Evolutionary conservation across 2,329 filamentous ascomycete species (phyloP).

Genomic region (Sclerotinia nivalis): DNA sequence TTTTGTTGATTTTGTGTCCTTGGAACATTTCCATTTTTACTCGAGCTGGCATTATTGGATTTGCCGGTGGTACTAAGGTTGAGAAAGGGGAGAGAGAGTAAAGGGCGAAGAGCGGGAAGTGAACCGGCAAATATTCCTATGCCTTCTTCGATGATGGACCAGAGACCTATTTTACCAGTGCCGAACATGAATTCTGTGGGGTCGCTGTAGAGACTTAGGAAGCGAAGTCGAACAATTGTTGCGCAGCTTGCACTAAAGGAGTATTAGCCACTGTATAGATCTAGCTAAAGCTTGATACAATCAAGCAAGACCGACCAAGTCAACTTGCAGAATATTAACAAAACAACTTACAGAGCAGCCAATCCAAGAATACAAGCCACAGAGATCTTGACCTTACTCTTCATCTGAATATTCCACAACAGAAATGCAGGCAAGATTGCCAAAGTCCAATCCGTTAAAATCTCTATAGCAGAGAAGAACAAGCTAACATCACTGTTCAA

Average conservation of each 20-base stretch:
- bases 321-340: too few species aligned
- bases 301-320: neutral
- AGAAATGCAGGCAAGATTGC: slow-evolving; percentile 46
- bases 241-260: slow-evolving; percentile 42
- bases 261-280: slow-evolving; percentile 25
- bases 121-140: slow-evolving; percentile 53
- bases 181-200: slow-evolving; percentile 45
- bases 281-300: neutral
- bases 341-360: slow-evolving; percentile 43
- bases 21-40: slow-evolving; percentile 17
- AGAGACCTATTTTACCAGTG: slow-evolving; percentile 47
- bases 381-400: slow-evolving; percentile 43
- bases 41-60: neutral
- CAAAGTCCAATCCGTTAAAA: slow-evolving; percentile 46
- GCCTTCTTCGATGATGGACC: slow-evolving; percentile 52
- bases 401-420: slow-evolving; percentile 47
- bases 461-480: slow-evolving; percentile 44
- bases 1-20: slow-evolving; percentile 21
- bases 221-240: slow-evolving; percentile 47
- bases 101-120: slow-evolving; percentile 48
- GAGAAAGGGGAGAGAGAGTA: slow-evolving; percentile 42
- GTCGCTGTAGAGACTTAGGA: slow-evolving; percentile 45
- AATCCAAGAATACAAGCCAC: slow-evolving; percentile 40
- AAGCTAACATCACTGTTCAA: slow-evolving; percentile 41
- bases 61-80: slow-evolving; percentile 24